Percentiles rank a stretch among this genome's conserved stretches.
Conservation (phyloP, 2,329 filamentous ascomycete species). For the Westerdykella ornata region DNA sequence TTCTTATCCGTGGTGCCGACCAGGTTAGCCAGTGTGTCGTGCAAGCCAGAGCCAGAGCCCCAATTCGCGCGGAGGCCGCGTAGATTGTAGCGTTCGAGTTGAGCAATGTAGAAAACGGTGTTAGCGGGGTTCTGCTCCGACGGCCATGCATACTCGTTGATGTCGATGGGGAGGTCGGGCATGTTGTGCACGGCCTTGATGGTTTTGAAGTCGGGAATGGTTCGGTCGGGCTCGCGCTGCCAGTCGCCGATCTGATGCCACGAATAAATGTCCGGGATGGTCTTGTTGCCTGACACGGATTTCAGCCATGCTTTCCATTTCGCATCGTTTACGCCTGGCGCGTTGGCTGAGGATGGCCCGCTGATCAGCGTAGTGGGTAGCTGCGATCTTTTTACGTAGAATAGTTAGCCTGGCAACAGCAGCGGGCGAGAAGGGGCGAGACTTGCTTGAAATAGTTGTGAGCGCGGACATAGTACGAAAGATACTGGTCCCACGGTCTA, state of each 20-base stretch:
- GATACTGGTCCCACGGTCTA: constrained; percentile 35
- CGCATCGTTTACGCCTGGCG: constrained; percentile 20
- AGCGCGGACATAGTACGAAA: constrained; percentile 37
- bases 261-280: constrained; percentile 41
- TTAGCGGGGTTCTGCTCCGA: constrained; percentile 40
- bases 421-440: constrained; percentile 7
- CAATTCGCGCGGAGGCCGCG: constrained; percentile 44
- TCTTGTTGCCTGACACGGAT: constrained; percentile 33
- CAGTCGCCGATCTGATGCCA: constrained; percentile 40
- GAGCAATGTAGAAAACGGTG: constrained; percentile 43
- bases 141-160: constrained; percentile 46
- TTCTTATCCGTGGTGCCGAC: constrained; percentile 24
- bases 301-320: constrained; percentile 39
- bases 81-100: constrained; percentile 42
- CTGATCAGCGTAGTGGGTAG: constrained; percentile 21
- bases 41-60: constrained; percentile 37
- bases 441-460: constrained; percentile 36
- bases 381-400: background rate
- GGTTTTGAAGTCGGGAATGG: constrained; percentile 23
- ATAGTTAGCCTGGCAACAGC: background rate
- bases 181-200: constrained; percentile 27
- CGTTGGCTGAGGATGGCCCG: constrained; percentile 36
- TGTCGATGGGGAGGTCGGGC: constrained; percentile 36
- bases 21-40: constrained; percentile 43
- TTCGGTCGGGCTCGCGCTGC: constrained; percentile 12